Conservation (phyloP, 371 early-diverging fungal genomes). For the Blastocladiella emersonii region DNA sequence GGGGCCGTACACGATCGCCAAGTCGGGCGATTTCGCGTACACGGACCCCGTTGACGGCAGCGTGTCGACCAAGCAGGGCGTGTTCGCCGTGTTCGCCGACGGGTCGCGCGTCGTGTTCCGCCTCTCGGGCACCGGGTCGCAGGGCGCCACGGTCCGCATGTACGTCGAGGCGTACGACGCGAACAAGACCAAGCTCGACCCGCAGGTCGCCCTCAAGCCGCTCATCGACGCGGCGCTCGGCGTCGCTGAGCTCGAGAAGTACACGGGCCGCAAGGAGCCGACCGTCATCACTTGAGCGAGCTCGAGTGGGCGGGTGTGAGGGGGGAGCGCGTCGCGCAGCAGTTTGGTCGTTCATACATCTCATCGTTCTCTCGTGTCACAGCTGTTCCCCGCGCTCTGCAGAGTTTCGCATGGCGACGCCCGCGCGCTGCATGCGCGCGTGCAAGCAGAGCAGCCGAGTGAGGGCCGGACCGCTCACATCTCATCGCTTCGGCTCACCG, state of each 20-base stretch:
- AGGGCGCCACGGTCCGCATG: slow-evolving; percentile 89
- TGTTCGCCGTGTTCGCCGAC: slow-evolving; percentile 79
- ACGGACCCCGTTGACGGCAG: slow-evolving; percentile 79
- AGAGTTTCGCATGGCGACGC: too few relatives aligned
- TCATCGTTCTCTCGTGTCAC: too few relatives aligned
- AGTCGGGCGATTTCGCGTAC: slow-evolving; percentile 82
- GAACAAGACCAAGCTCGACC: slow-evolving; percentile 47
- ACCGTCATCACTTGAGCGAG: slow-evolving; percentile 90
- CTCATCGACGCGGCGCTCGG: slow-evolving; percentile 72
- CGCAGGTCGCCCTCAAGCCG: slow-evolving; percentile 73
- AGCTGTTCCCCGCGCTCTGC: too few relatives aligned
- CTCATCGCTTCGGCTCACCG: too few relatives aligned
- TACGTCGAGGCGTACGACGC: slow-evolving; percentile 84
- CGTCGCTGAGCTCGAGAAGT: slow-evolving; percentile 57
- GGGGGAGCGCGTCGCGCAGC: too few relatives aligned
- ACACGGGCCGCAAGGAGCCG: slow-evolving; percentile 77
- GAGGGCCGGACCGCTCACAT: too few relatives aligned
- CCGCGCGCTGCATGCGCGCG: too few relatives aligned
- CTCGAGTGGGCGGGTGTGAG: too few relatives aligned
- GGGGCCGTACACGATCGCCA: slow-evolving; percentile 1
- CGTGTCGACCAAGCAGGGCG: slow-evolving; percentile 32
- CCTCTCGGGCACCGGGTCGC: slow-evolving; percentile 85
- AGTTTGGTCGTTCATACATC: too few relatives aligned
- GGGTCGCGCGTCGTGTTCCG: slow-evolving; percentile 84
- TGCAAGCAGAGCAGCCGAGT: too few relatives aligned